Evolutionary conservation across 768 basidiomycete genomes (phyloP), one percentile per base, ranked within the genome.

Genomic region (Dictyophora rubrovolvata): DNA sequence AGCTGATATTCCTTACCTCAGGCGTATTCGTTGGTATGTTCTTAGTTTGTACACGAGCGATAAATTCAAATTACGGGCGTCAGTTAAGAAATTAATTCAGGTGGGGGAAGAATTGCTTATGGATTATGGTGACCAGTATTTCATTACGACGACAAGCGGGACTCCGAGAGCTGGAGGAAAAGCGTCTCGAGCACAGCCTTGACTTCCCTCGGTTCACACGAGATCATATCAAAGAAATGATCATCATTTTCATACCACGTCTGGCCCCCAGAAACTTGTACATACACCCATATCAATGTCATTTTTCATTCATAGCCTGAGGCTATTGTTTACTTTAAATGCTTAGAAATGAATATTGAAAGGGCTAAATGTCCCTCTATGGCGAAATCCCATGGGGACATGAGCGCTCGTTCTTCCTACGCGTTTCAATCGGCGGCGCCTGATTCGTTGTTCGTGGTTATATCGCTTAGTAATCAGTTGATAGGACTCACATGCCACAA

Each of bases 111-210:
- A 86, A 61, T 63, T 86, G 2, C 69, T 81, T 36, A 76, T 86
- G 59, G 70, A 85, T 62, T 86, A 86, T 61, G 85, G 85, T 0
- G 67, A 73, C 0, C 63, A 64, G 5, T 82, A 83, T 63, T 82
- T 82, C 53, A 55, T 33, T 8, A 42, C 60, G 33, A 36, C 34
- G 3, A 53, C 14, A 17, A 36, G 49, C 9, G 28, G 28, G 16
- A 59, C 57, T 4, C 57, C 57, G 8, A 59, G 57, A 36, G 50
- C 57, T n/a, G 48, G 22, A 52, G 50, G 57, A 16, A 59, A 51
- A 35, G 37, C 34, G 22, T 46, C n/a, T 56, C 36, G 23, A 10
- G 34, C 34, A 28, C 33, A 17, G 22, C 51, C 51, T 53, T 53
- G 51, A n/a, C 28, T 28, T 28, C 28, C 28, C 28, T 28, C 28